phyloP scores from a whole-genome alignment of 2,329 filamentous ascomycete genomes.

The Eurotiales sp. region DNA sequence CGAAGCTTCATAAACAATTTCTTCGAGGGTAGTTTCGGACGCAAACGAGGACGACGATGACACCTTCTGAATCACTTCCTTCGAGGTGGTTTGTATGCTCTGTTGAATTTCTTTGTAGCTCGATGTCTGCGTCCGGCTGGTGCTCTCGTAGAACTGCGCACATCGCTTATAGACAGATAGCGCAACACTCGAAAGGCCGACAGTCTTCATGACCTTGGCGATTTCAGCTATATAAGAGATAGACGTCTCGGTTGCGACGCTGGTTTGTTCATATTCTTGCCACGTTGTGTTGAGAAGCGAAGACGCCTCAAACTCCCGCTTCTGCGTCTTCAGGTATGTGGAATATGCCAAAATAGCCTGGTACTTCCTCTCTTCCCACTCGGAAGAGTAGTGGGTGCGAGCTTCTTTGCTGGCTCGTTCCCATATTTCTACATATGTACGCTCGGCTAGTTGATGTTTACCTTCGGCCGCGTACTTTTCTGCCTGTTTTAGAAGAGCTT shows the following conservation, averaged over 20 bases:
- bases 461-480: conserved; percentile 34
- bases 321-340: conserved; percentile 45
- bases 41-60: conserved; percentile 24
- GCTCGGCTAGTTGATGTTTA: conserved; percentile 39
- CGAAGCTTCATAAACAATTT: conserved; percentile 44
- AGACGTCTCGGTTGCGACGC: conserved; percentile 36
- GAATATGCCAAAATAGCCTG: conserved; percentile 46
- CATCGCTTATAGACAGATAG: conserved; percentile 47
- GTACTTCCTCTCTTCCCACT: conserved; percentile 49
- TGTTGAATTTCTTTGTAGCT: conserved; percentile 43
- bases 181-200: conserved; percentile 44
- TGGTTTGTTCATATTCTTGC: conserved; percentile 47
- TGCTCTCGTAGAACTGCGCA: conserved; percentile 35
- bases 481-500: conserved; percentile 35
- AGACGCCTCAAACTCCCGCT: conserved; percentile 43
- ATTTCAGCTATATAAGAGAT: conserved; percentile 37
- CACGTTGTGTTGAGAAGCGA: conserved; percentile 46
- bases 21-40: conserved; percentile 42
- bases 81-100: conserved; percentile 40
- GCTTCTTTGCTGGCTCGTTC: conserved; percentile 48
- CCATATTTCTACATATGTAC: conserved; percentile 50
- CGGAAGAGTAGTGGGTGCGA: conserved; percentile 38
- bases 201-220: conserved; percentile 44
- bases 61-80: conserved; percentile 39
- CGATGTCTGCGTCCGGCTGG: conserved; percentile 28